Evolutionary conservation across 495 filamentous ascomycete species (phyloP).

Genomic region (Neurospora sp.): DNA sequence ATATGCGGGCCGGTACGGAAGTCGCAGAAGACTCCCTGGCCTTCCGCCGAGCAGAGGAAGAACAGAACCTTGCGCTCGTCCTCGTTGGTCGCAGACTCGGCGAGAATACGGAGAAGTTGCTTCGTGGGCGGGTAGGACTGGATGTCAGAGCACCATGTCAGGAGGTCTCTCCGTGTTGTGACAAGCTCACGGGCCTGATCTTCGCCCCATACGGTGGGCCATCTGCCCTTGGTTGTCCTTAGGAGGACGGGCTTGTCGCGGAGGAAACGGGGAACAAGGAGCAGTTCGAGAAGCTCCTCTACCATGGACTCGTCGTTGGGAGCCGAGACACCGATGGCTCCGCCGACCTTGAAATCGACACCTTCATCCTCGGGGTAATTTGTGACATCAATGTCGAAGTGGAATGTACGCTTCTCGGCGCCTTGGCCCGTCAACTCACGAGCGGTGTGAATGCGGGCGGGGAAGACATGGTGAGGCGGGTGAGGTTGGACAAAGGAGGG

Average conservation of each 20-base stretch:
- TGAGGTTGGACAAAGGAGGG: slow-evolving; percentile 92
- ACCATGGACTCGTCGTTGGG: slow-evolving; percentile 73
- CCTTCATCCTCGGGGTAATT: slow-evolving; percentile 81
- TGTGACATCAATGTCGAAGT: slow-evolving; percentile 94
- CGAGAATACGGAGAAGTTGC: slow-evolving; percentile 72
- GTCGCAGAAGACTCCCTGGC: slow-evolving; percentile 89
- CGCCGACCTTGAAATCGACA: slow-evolving; percentile 92
- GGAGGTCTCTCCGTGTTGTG: slow-evolving; percentile 79
- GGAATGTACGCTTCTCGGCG: slow-evolving; percentile 93
- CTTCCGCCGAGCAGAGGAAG: slow-evolving; percentile 81
- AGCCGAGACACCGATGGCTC: slow-evolving; percentile 85
- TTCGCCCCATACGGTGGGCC: slow-evolving; percentile 98
- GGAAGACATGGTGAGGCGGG: slow-evolving; percentile 81
- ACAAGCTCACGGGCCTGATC: slow-evolving; percentile 71
- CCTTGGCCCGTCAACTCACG: slow-evolving; percentile 82
- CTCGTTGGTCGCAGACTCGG: slow-evolving; percentile 67
- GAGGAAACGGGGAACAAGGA: slow-evolving; percentile 64
- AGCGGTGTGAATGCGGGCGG: slow-evolving; percentile 68
- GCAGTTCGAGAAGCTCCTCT: slow-evolving; percentile 70
- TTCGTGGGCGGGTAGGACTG: slow-evolving; percentile 90
- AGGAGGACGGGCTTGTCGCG: slow-evolving; percentile 73
- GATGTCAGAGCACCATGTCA: slow-evolving; percentile 92
- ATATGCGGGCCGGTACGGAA: slow-evolving; percentile 83
- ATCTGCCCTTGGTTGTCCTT: slow-evolving; percentile 69
- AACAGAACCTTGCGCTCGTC: slow-evolving; percentile 80